Base-by-base conservation (phyloP, 192 early-diverging fungal genomes). In the Piromyces finnis region DNA sequence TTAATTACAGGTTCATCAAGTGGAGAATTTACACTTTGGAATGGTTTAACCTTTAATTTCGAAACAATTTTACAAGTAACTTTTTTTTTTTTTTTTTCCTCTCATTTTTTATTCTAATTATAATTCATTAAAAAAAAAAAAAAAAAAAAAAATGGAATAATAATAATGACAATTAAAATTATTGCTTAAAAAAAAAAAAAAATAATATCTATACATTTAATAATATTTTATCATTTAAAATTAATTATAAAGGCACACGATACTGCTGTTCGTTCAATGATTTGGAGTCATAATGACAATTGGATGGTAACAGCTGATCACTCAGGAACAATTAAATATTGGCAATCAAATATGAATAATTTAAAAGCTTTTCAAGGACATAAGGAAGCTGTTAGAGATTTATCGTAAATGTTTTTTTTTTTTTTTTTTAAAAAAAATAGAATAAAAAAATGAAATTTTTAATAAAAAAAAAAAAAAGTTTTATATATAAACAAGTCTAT, bases 11-110 rank as follows among this genome's bases (percentile, higher is more conserved):
- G 96, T 15, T 93, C 95, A 0, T 94, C 95, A 0, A 92, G 89
- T 82, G 97, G 97, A 17, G 96, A 98, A 85, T 95, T 99, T 80
- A 99, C 96, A 5, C 85, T 97, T 29, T 99, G 97, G 97, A 97
- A 95, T 83, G 96, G 96, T 3, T 86, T 97, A 29, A 96, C 94
- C 1, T 98, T 99, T 82, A 99, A 99, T 83, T 99, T 98, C 85
- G 97, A 98, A 82, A 98, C 95, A 17, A 97, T 96, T 85, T 87
- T 96, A 81, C 95, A 97, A 86, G 91, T 28, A 29, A 78, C 1
- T 79, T 3, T 59, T 14, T 12, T 79, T 29, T n/a, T 79, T 32
- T 29, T 29, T 7, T 79, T 27, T 39, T 79, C 35, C 77, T 78
- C 12, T 29, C 12, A 7, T 12, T 28, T 79, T 28, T 28, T 79